Evolutionary conservation across 805 yeast species (phyloP).

Genomic region (Alloascoidea africana): DNA sequence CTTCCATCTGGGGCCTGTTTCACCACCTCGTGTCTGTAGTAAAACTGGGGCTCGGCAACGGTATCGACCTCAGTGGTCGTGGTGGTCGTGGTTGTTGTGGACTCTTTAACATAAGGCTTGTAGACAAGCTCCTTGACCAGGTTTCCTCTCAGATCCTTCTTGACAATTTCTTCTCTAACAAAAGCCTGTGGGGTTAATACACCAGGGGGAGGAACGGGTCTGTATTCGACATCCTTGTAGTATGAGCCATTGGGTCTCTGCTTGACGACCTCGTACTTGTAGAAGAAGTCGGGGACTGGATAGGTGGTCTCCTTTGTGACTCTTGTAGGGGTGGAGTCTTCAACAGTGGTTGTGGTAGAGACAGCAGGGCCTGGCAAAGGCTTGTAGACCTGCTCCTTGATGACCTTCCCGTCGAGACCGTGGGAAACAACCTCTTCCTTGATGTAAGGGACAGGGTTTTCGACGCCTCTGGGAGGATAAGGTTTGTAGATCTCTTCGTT

Average conservation of each 20-base stretch:
- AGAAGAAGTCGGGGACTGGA: too few relatives aligned
- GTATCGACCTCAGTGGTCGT: not conserved
- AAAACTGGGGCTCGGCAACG: too few relatives aligned
- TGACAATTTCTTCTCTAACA: not conserved
- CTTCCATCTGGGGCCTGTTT: not conserved
- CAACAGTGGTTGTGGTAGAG: not conserved
- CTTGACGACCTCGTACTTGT: not conserved
- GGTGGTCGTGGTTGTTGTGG: not conserved
- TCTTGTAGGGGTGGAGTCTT: too few relatives aligned
- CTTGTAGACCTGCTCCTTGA: not conserved
- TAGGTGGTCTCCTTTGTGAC: not conserved
- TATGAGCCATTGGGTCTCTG: not conserved
- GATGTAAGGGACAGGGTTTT: not conserved
- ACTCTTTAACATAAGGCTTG: not conserved
- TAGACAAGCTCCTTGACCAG: not conserved
- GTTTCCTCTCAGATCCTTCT: not conserved
- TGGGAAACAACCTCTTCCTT: not conserved
- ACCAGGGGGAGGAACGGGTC: conserved; percentile 1
- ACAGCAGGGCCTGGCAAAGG: not conserved
- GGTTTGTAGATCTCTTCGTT: not conserved
- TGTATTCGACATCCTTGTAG: not conserved
- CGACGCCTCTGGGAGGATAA: not conserved
- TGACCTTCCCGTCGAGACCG: not conserved
- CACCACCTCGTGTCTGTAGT: not conserved
- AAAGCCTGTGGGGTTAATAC: not conserved